phyloP scores from a whole-genome alignment of 2,329 filamentous ascomycete species.

The Drechslerella stenobrocha region DNA sequence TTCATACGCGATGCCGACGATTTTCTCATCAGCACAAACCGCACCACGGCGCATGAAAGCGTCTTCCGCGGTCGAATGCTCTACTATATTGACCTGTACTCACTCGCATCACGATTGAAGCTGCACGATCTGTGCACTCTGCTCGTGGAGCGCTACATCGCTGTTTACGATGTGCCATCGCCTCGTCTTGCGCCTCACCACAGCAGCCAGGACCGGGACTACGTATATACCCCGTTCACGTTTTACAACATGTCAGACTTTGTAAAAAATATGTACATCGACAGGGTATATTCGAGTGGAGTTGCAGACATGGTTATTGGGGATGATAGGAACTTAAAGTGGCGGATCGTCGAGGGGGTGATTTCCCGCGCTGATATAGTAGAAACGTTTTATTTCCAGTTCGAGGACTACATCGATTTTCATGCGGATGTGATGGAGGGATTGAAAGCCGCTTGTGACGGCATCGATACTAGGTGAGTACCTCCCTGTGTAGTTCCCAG shows the following conservation, averaged over 20 bases:
- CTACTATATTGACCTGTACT: constrained; percentile 19
- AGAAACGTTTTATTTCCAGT: constrained; percentile 19
- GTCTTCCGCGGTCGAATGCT: constrained; percentile 12
- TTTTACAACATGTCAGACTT: constrained; percentile 24
- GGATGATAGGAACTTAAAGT: constrained; percentile 12
- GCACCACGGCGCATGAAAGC: constrained; percentile 7
- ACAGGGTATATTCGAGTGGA: constrained; percentile 1
- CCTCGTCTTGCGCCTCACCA: constrained; percentile 1
- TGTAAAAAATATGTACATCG: constrained; percentile 11
- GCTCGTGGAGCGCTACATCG: constrained; percentile 17
- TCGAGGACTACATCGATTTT: constrained; percentile 6
- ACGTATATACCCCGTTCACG: constrained; percentile 19
- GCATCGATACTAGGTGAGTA: constrained; percentile 5
- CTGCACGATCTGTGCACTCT: constrained; percentile 8
- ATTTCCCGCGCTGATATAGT: constrained; percentile 14
- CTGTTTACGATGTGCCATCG: constrained; percentile 18
- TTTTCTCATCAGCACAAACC: background rate
- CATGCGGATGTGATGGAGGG: constrained; percentile 10
- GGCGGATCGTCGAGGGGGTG: constrained; percentile 14
- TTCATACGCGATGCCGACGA: background rate
- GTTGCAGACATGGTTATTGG: constrained; percentile 9
- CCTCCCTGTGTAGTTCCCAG: background rate
- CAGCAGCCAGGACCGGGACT: constrained; percentile 8
- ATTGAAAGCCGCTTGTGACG: background rate
- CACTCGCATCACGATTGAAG: constrained; percentile 4